These are phyloP conservation scores for Cladophialophora yegresii DNA, from an alignment of 2,329 filamentous ascomycete species.

Conservation along the genomic window DNA sequence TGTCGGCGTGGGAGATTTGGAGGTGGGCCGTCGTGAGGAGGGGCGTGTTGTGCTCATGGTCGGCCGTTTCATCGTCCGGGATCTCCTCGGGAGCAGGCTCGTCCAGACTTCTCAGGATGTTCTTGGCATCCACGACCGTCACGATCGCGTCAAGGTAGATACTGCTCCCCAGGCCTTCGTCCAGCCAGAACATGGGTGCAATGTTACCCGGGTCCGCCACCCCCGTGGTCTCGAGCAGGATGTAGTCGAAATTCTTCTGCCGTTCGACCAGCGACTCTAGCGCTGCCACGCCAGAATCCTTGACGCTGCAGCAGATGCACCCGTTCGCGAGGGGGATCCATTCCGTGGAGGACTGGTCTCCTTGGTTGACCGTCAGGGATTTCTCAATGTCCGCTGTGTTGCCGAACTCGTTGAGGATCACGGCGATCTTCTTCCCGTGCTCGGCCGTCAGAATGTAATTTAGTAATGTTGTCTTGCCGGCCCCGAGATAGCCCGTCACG, in stretches of 20 bases:
- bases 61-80: conserved; percentile 48
- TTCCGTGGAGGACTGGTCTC: conserved; percentile 79
- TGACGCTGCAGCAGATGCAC: conserved; percentile 97
- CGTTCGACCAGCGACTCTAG: conserved; percentile 96
- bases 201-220: conserved; percentile 94
- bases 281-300: conserved; percentile 91
- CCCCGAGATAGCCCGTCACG: conserved; percentile 76
- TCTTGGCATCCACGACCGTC: conserved; percentile 92
- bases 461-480: conserved; percentile 90
- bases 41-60: conserved; percentile 55
- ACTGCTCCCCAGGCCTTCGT: conserved; percentile 89
- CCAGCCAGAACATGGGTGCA: conserved; percentile 95
- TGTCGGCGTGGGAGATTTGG: conserved; percentile 95
- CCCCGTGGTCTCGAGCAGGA: conserved; percentile 92
- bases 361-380: conserved; percentile 84
- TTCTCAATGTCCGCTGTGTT: conserved; percentile 94
- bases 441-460: conserved; percentile 95
- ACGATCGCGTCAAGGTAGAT: conserved; percentile 98
- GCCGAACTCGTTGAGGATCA: conserved; percentile 93
- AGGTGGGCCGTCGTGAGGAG: conserved; percentile 89
- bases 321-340: conserved; percentile 97
- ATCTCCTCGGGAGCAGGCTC: conserved; percentile 56
- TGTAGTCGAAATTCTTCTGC: conserved; percentile 81
- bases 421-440: conserved; percentile 96
- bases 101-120: conserved; percentile 79